Percentiles rank a stretch among this genome's conserved stretches.
These are phyloP conservation scores for Perkinsus marinus DNA, from an alignment of 169 alveolate species.

Conservation along the genomic window DNA sequence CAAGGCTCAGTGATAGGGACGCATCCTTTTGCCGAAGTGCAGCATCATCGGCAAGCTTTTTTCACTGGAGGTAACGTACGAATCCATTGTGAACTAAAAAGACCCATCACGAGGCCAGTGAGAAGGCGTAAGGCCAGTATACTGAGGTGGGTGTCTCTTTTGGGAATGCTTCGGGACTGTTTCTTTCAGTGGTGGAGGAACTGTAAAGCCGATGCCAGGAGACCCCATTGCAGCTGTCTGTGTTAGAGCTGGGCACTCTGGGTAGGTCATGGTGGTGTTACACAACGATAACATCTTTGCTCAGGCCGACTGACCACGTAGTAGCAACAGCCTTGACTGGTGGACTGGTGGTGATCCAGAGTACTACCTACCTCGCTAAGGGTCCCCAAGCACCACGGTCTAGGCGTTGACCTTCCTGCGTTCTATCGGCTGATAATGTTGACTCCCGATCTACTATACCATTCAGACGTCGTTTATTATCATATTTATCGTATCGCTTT, in stretches of 20 bases:
- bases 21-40: neutral
- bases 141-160: neutral
- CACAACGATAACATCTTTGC: neutral
- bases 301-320: neutral
- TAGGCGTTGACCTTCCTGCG: neutral
- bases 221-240: neutral
- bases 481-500: neutral
- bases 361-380: neutral
- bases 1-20: neutral
- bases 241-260: neutral
- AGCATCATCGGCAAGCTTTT: neutral
- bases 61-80: neutral
- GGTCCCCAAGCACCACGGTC: neutral
- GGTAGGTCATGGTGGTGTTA: no score
- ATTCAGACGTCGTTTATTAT: neutral
- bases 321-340: neutral
- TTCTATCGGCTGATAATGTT: neutral
- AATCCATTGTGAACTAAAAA: neutral
- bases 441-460: neutral
- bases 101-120: neutral
- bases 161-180: neutral
- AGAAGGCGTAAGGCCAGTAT: neutral
- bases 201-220: neutral
- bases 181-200: neutral
- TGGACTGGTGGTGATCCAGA: neutral